phyloP scores from a whole-genome alignment of 257 asterid genomes.

The Fraxinus cuspidata region DNA sequence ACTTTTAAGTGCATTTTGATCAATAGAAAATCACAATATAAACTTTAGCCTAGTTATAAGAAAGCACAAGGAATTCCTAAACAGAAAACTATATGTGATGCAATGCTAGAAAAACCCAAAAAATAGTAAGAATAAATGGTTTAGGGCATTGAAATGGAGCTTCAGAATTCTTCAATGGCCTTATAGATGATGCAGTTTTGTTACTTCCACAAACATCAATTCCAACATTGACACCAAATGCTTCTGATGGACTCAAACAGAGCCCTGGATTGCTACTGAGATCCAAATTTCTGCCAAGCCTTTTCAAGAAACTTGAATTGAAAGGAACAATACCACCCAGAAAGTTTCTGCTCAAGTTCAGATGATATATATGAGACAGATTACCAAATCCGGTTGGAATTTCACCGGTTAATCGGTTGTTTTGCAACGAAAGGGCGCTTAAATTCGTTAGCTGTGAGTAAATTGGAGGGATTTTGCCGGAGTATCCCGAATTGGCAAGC shows the following conservation, averaged over 20 bases:
- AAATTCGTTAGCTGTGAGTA: constrained; percentile 57
- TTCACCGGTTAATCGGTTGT: constrained; percentile 58
- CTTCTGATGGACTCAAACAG: constrained; percentile 53
- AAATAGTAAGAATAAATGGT: constrained; percentile 30
- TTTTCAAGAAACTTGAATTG: constrained; percentile 60
- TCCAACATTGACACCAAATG: constrained; percentile 39
- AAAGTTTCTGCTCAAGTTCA: constrained; percentile 77
- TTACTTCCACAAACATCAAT: constrained; percentile 52
- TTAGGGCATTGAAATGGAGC: constrained; percentile 29
- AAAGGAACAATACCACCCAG: constrained; percentile 73
- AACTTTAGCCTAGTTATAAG: not conserved
- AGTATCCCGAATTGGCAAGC: constrained; percentile 70
- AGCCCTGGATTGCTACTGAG: constrained; percentile 75
- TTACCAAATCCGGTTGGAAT: constrained; percentile 61
- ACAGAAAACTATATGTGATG: constrained; percentile 21
- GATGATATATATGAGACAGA: constrained; percentile 61
- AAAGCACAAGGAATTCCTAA: constrained; percentile 9
- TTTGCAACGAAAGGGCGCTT: constrained; percentile 68
- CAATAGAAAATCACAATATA: not conserved
- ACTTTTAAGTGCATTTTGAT: not conserved
- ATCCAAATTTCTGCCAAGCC: constrained; percentile 82
- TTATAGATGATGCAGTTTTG: constrained; percentile 38
- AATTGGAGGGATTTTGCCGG: constrained; percentile 61
- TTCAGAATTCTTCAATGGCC: constrained; percentile 48
- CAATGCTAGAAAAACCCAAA: constrained; percentile 31